A percentile compares a stretch with the other conserved stretches of the same genome.
These are phyloP conservation scores for Taphrina betulina DNA, from an alignment of 1,139 yeast genomes.

Conservation along the genomic window DNA sequence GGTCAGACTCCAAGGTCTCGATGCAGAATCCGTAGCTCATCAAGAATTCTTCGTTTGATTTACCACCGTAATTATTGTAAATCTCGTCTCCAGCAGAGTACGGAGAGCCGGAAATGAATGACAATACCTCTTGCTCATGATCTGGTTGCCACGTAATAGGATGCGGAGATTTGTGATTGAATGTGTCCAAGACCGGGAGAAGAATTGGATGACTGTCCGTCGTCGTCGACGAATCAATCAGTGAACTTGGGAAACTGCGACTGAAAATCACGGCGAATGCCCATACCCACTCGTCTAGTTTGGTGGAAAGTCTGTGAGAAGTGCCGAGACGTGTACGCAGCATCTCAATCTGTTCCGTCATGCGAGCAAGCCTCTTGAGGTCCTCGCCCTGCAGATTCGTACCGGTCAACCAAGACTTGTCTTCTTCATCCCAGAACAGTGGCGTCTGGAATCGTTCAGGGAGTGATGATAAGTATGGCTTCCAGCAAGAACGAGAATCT, in stretches of 20 bases:
- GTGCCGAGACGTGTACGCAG: constrained; percentile 21
- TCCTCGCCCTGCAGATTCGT: constrained; percentile 52
- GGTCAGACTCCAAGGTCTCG: no score
- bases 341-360: constrained; percentile 26
- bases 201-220: constrained; percentile 61
- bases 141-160: constrained; percentile 62
- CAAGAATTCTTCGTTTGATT: constrained; percentile 74
- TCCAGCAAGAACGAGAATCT: constrained; percentile 38
- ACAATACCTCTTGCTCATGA: background rate
- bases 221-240: constrained; percentile 46
- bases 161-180: constrained; percentile 66
- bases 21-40: constrained; percentile 48
- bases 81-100: constrained; percentile 51
- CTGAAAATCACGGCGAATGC: constrained; percentile 67
- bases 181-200: constrained; percentile 71
- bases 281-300: constrained; percentile 61
- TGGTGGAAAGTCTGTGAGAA: constrained; percentile 19
- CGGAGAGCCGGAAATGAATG: constrained; percentile 40
- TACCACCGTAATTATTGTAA: constrained; percentile 80
- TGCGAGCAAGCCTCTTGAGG: constrained; percentile 44
- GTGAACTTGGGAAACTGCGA: constrained; percentile 69
- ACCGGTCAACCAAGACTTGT: constrained; percentile 56
- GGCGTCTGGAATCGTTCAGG: constrained; percentile 61
- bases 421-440: constrained; percentile 59
- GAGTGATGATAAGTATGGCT: constrained; percentile 58